Evolutionary conservation across 345 rosid species (phyloP).

Genomic region (Trapa incisa): DNA sequence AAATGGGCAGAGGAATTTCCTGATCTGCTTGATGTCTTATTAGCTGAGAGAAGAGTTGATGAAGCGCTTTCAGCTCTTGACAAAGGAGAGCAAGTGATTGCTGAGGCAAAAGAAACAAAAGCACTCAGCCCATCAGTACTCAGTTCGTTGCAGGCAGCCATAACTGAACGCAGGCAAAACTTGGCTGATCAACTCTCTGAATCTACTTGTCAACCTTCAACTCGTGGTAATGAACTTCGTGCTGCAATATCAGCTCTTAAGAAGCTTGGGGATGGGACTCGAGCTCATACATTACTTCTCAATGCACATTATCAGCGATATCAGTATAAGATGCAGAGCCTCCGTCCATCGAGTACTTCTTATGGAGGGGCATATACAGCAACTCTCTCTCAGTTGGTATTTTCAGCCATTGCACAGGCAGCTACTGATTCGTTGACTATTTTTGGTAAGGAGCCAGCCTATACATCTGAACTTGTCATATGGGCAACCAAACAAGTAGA

Average conservation of each 20-base stretch:
- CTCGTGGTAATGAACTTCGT: conserved; percentile 87
- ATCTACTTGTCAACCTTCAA: conserved; percentile 94
- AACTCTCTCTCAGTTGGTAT: conserved; percentile 91
- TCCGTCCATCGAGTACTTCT: conserved; percentile 91
- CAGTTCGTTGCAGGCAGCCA: conserved; percentile 40
- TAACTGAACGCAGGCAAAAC: conserved; percentile 64
- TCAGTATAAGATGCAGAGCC: conserved; percentile 86
- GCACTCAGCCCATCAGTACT: conserved; percentile 38
- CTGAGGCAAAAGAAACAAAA: conserved; percentile 52
- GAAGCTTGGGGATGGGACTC: conserved; percentile 92
- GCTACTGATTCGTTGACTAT: conserved; percentile 75
- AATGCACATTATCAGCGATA: conserved; percentile 81
- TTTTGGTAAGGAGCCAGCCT: conserved; percentile 80
- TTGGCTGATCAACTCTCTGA: conserved; percentile 94
- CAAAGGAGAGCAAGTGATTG: conserved; percentile 58
- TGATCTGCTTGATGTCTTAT: conserved; percentile 75
- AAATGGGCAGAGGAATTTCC: conserved; percentile 83
- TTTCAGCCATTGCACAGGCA: conserved; percentile 94
- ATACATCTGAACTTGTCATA: conserved; percentile 91
- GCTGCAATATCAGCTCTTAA: conserved; percentile 87
- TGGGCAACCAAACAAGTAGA: conserved; percentile 97
- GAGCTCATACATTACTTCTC: conserved; percentile 87
- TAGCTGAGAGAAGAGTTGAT: conserved; percentile 94
- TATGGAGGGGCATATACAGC: conserved; percentile 99
- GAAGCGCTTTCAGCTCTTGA: conserved; percentile 86